Evolutionary conservation across 495 filamentous ascomycete species (phyloP).

Genomic region (Trichoderma orchidacearum): DNA sequence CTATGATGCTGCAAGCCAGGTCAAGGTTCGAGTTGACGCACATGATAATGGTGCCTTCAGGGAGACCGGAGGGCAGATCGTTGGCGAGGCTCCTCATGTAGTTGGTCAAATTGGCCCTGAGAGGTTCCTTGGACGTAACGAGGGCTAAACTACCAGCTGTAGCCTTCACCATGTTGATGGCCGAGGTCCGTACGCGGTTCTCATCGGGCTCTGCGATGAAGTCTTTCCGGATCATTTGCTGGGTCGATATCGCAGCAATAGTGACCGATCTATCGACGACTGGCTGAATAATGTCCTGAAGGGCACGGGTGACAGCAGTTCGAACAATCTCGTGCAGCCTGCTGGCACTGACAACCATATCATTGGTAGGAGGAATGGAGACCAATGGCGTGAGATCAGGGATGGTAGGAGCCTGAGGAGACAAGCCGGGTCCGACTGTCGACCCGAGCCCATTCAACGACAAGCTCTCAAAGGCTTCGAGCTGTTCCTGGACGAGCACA

Average conservation of each 20-base stretch:
- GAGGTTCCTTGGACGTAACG: conserved; percentile 95
- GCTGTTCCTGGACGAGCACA: conserved; percentile 25
- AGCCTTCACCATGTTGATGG: conserved; percentile 82
- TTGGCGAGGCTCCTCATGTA: conserved; percentile 72
- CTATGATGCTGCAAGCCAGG: conserved; percentile 78
- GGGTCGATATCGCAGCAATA: conserved; percentile 89
- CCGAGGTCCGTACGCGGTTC: conserved; percentile 66
- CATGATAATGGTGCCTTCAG: conserved; percentile 87
- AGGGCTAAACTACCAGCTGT: conserved; percentile 85
- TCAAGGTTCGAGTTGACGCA: conserved; percentile 98
- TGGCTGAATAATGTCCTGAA: conserved; percentile 89
- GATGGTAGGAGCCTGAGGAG: conserved; percentile 57
- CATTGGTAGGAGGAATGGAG: conserved; percentile 60
- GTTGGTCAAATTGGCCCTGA: conserved; percentile 90
- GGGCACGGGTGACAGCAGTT: conserved; percentile 69
- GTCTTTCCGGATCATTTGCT: conserved; percentile 88
- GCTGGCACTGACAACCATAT: conserved; percentile 53
- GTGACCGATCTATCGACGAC: conserved; percentile 96
- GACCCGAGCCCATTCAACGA: conserved; percentile 58
- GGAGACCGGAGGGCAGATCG: conserved; percentile 55
- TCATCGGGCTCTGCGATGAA: conserved; percentile 89
- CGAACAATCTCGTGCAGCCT: conserved; percentile 71
- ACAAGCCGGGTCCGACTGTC: conserved; percentile 55
- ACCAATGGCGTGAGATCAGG: conserved; percentile 67
- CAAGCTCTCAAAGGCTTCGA: conserved; percentile 69